Percentiles rank a stretch among this genome's conserved stretches.
Evolutionary conservation across 176 grass and related monocot genomes (phyloP).

Genomic region (Bolboschoenus planiculmis): DNA sequence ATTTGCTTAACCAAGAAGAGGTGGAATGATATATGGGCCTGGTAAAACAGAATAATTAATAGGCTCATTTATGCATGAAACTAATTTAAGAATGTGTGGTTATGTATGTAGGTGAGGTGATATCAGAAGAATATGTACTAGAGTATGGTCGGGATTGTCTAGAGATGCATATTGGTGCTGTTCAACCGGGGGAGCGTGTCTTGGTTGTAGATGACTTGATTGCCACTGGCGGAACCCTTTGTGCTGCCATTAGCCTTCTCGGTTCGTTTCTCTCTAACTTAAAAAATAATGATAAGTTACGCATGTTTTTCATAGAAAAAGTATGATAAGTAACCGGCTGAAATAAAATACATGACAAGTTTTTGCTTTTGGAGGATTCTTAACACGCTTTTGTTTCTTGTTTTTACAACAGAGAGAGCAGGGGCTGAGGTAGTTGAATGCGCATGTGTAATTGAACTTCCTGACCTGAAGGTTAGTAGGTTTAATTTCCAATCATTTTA

Average conservation of each 20-base stretch:
- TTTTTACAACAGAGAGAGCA: conserved; percentile 59
- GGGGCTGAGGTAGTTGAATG: conserved; percentile 79
- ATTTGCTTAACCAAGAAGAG: not conserved
- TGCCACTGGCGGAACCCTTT: conserved; percentile 85
- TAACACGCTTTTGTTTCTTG: not conserved
- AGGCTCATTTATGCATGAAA: not conserved
- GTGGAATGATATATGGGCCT: not conserved
- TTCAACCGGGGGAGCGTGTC: conserved; percentile 48
- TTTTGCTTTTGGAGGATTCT: not conserved
- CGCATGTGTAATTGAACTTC: conserved; percentile 79
- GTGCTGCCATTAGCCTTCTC: conserved; percentile 73
- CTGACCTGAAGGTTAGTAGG: conserved; percentile 69
- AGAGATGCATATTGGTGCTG: conserved; percentile 91
- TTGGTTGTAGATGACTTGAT: conserved; percentile 74
- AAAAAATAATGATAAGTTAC: not conserved
- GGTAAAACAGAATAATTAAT: not conserved
- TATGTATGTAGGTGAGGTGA: conserved; percentile 53
- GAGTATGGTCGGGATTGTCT: conserved; percentile 89
- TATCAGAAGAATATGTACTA: conserved; percentile 69
- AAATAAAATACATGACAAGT: not conserved
- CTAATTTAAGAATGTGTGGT: not conserved
- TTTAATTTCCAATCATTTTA: not conserved
- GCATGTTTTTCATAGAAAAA: not conserved
- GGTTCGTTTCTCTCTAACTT: conserved; percentile 31
- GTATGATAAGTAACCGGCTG: not conserved